Conservation (phyloP, 2,329 filamentous ascomycete genomes). For the Fusarium proliferatum region DNA sequence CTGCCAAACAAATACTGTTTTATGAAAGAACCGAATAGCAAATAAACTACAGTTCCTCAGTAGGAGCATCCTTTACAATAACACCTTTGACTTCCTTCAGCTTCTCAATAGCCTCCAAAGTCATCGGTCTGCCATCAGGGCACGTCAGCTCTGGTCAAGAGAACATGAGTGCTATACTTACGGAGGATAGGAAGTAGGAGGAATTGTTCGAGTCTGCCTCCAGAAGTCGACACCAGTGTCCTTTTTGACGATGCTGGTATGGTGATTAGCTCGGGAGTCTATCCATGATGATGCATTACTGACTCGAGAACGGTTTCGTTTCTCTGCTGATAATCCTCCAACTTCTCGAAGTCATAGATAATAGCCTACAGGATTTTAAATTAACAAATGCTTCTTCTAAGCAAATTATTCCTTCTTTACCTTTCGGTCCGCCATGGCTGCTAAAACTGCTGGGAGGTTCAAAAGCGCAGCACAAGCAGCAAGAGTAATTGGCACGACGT, state of each 20-base stretch:
- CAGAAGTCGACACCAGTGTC: conserved; percentile 8
- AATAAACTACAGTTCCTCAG: neutral
- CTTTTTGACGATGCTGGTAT: neutral
- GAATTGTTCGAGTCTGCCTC: conserved; percentile 4
- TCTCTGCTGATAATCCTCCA: conserved; percentile 8
- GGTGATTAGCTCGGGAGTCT: neutral
- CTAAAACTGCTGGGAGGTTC: neutral
- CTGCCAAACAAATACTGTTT: fast-evolving
- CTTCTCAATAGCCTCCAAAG: conserved; percentile 11
- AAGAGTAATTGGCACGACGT: conserved; percentile 5
- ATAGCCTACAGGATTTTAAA: neutral
- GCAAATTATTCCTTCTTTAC: fast-evolving
- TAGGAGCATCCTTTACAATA: neutral
- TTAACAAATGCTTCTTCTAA: neutral
- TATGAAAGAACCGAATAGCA: fast-evolving
- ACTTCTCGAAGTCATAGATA: neutral
- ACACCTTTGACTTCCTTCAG: conserved; percentile 6
- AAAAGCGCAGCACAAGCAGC: conserved; percentile 12
- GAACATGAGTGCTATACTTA: fast-evolving
- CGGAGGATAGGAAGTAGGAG: conserved; percentile 17
- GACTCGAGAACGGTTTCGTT: neutral
- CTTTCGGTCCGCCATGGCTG: conserved; percentile 17
- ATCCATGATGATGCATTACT: fast-evolving
- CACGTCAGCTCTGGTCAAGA: fast-evolving
- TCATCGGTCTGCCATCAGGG: neutral